Base-by-base conservation (phyloP, 306 rosid genomes). In the Purshia tridentata region DNA sequence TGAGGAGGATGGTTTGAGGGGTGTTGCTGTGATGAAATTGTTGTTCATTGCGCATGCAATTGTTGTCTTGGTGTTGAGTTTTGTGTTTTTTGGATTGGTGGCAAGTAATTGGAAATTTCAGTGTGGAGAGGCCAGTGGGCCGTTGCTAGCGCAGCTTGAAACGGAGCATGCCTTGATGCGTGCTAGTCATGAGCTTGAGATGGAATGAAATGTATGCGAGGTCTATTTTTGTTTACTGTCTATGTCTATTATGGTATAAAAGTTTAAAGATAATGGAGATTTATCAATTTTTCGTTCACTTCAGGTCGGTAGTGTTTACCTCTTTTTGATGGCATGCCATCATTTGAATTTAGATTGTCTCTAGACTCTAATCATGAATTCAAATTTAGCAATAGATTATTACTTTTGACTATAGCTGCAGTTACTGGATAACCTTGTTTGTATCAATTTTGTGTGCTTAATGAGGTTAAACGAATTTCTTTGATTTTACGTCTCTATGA, bases 1-100 rank as follows among this genome's bases (percentile, higher is more conserved):
- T 73, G 86, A 85, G 46, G 94, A 86, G 72, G 91, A 93, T 78
- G 77, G 81, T 6, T 72, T 86, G 74, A 89, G 98, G 83, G 94
- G 91, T 22, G 51, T 80, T 56, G 82, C 96, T 59, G 52, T 93
- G 91, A 86, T 91, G 96, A 80, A 81, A 14, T 73, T 93, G 8
- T 37, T 89, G 75, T 91, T 93, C 77, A 76, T 79, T 62, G 86
- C 85, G 61, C 97, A 93, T 81, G 96, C 87, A 6, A 29, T 80
- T 71, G 70, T 73, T 59, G 90, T 91, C 39, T 37, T 91, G 73
- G 56, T 81, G 11, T 78, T 88, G 79, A 81, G 82, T 62, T 44
- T 93, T 62, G 94, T 87, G 19, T 47, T 81, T 72, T 76, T 89
- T 80, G 86, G 84, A 2, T 66, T 86, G 78, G 18, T 85, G 62